phyloP scores from a whole-genome alignment of 106 monocot genomes.

The Dioscorea dumetorum region DNA sequence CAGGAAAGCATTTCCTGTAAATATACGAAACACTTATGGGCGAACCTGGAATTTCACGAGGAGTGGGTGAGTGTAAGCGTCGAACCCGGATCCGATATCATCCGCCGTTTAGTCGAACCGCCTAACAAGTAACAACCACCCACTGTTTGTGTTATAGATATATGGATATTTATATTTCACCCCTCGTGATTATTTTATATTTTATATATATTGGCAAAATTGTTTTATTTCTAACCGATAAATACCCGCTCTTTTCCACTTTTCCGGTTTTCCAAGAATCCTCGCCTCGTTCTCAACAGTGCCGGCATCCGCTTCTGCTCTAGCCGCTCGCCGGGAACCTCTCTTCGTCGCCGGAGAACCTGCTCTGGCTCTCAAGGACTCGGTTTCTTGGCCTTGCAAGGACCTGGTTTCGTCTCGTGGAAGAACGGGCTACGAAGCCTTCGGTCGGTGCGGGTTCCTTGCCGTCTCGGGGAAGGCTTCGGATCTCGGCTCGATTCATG shows the following conservation, averaged over 20 bases:
- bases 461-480: not conserved
- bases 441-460: not conserved
- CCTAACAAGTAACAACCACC: conserved; percentile 8
- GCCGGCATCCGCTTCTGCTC: not conserved
- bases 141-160: not conserved
- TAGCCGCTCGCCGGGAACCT: conserved; percentile 3
- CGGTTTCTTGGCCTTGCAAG: too few relatives aligned
- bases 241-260: conserved; percentile 13
- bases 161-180: not conserved
- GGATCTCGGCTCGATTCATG: conserved; percentile 16
- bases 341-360: conserved; percentile 1
- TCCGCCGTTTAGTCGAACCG: conserved; percentile 26
- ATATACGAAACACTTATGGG: too few relatives aligned
- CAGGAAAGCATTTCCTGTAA: too few relatives aligned
- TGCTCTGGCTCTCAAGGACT: not conserved
- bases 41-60: too few relatives aligned
- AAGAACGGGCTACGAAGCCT: too few relatives aligned
- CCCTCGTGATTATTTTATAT: not conserved
- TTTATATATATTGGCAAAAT: not conserved
- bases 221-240: not conserved
- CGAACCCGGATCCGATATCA: too few relatives aligned
- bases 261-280: conserved; percentile 11
- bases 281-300: conserved; percentile 8
- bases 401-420: too few relatives aligned
- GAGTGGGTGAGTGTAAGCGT: too few relatives aligned